Percentiles rank a stretch among this genome's conserved stretches.
These are phyloP conservation scores for Xylaria palmicola DNA, from an alignment of 495 filamentous ascomycete species.

Conservation along the genomic window DNA sequence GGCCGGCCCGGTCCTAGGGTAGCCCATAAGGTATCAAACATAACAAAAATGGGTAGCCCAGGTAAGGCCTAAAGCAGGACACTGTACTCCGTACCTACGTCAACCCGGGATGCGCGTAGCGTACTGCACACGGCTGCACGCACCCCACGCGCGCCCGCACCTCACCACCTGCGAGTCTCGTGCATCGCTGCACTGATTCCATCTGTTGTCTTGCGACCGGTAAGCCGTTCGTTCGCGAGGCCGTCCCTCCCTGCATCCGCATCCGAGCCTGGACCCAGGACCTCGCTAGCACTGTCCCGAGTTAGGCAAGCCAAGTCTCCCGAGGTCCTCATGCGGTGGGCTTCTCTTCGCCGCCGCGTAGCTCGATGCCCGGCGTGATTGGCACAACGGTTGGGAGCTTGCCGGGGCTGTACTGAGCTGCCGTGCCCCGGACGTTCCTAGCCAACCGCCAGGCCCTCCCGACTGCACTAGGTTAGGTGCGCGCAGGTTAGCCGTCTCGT, in stretches of 20 bases:
- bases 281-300: not conserved
- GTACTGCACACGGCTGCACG: slow-evolving; percentile 1
- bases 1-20: no score
- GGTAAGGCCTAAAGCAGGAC: no score
- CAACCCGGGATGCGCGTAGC: not conserved
- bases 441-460: not conserved
- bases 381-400: not conserved
- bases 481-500: slow-evolving; percentile 2
- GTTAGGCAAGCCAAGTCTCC: slow-evolving; percentile 11
- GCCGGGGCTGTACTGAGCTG: not conserved
- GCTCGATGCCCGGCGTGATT: slow-evolving; percentile 3
- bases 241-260: not conserved
- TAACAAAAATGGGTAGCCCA: no score
- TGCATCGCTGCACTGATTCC: slow-evolving; percentile 3
- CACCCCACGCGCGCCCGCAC: slow-evolving; percentile 13
- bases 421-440: not conserved
- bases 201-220: slow-evolving; percentile 14
- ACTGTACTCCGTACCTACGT: not conserved
- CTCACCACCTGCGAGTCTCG: slow-evolving; percentile 3
- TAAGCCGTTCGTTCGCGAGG: not conserved
- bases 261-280: not conserved
- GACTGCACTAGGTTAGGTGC: no score
- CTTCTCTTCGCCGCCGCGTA: not conserved
- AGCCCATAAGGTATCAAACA: no score
- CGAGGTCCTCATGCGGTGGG: not conserved